Conservation (phyloP, 345 rosid species). For the Alliaria petiolata region DNA sequence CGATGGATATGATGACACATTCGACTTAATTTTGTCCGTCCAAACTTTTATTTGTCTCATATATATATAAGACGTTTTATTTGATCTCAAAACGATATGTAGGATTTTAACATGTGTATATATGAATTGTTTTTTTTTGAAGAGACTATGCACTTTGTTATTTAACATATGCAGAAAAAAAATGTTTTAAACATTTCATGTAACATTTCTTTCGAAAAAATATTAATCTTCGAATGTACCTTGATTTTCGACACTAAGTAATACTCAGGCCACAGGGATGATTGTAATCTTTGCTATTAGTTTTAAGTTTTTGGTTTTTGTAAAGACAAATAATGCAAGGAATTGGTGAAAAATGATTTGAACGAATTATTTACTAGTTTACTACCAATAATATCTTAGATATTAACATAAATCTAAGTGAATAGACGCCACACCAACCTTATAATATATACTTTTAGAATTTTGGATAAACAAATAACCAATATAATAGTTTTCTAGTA, state of each 20-base stretch:
- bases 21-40: neutral
- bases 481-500: neutral
- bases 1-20: neutral
- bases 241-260: neutral
- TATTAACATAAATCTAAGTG: conserved; percentile 20
- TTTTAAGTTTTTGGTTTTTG: neutral
- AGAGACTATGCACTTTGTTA: neutral
- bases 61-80: neutral
- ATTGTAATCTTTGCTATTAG: neutral
- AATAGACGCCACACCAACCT: conserved; percentile 22
- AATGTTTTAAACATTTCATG: too few relatives aligned
- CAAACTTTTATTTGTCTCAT: neutral
- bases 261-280: too few relatives aligned
- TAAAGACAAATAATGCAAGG: neutral
- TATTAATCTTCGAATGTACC: neutral
- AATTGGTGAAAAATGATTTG: neutral
- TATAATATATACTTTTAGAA: neutral
- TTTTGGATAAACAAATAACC: conserved; percentile 3
- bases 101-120: neutral
- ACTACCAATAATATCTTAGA: neutral
- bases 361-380: conserved; percentile 7
- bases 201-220: neutral
- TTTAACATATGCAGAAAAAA: neutral
- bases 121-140: neutral
- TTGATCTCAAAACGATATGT: neutral